Evolutionary conservation across 2,329 filamentous ascomycete genomes (phyloP).

Genomic region (Hypoxylon sp.): DNA sequence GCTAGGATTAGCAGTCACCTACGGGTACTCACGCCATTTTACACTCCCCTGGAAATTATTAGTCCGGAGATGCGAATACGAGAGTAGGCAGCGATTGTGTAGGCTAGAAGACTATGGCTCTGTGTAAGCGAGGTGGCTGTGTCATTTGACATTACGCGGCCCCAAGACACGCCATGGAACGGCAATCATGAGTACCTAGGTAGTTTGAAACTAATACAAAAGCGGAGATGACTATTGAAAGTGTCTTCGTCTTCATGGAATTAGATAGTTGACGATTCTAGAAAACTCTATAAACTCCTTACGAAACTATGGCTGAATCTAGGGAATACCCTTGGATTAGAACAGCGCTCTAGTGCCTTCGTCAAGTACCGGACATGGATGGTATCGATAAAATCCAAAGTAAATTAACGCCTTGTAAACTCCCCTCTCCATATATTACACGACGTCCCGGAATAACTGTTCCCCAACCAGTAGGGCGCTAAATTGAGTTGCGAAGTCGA

Average conservation of each 20-base stretch:
- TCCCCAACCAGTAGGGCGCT: background rate
- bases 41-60: background rate
- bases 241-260: background rate
- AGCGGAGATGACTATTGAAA: background rate
- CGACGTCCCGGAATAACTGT: background rate
- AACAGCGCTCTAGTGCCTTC: too few relatives aligned
- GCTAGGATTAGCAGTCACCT: background rate
- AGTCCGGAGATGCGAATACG: background rate
- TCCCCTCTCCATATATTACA: background rate
- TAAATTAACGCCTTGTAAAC: background rate
- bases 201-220: background rate
- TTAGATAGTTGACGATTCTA: background rate
- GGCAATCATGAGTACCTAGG: background rate
- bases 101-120: background rate
- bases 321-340: background rate
- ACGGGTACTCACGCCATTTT: background rate
- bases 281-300: background rate
- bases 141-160: constrained; percentile 10
- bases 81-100: background rate
- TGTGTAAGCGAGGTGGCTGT: constrained; percentile 3
- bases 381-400: constrained; percentile 11
- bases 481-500: background rate
- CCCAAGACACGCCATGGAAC: background rate
- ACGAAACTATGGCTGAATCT: background rate
- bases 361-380: background rate